Evolutionary conservation across 73 alveolate species (phyloP), one percentile per base, ranked within the genome.

Genomic region (Uronychia setigera): DNA sequence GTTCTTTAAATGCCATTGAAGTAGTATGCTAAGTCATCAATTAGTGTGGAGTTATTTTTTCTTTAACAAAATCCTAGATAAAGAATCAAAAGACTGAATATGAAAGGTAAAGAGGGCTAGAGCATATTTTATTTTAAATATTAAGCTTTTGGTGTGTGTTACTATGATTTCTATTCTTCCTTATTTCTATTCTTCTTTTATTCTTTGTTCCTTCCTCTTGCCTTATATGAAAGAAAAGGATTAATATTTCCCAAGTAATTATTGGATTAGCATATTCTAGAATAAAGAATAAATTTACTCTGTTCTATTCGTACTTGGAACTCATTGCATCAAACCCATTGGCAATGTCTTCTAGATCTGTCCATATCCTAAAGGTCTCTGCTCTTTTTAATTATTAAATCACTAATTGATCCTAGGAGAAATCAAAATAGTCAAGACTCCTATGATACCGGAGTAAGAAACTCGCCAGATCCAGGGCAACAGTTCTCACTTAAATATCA

Each of bases 391-490:
- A 57, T 46, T 82, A 80, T 30, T 79, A 60, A 0, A 74, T 81
- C 27, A 80, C 81, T 33, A 29, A 80, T 29, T 86, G 81, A 32
- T 80, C 75, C 14, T 80, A 86, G 0, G 89, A 60, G 80, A 87
- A 87, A 74, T 87, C 93, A 35, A 85, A 85, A 67, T 87, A 87
- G 57, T 87, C 93, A 1, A 87, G 75, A 0, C 85, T 89, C 34
- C 87, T 31, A 32, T 87, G 87, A 46, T 87, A 87, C 26, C 93
- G n/a, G 11, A 87, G 74, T 1, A 87, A 57, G 81, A 87, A 87
- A 28, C 85, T 78, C 32, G 88, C 80, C 28, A 87, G 75, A 26
- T 87, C 89, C n/a, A n/a, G n/a, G n/a, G n/a, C n/a, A n/a, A n/a
- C n/a, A n/a, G n/a, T n/a, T n/a, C n/a, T n/a, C n/a, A n/a, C n/a